Evolutionary conservation across 768 basidiomycete genomes (phyloP).

Genomic region (Bullera alba): DNA sequence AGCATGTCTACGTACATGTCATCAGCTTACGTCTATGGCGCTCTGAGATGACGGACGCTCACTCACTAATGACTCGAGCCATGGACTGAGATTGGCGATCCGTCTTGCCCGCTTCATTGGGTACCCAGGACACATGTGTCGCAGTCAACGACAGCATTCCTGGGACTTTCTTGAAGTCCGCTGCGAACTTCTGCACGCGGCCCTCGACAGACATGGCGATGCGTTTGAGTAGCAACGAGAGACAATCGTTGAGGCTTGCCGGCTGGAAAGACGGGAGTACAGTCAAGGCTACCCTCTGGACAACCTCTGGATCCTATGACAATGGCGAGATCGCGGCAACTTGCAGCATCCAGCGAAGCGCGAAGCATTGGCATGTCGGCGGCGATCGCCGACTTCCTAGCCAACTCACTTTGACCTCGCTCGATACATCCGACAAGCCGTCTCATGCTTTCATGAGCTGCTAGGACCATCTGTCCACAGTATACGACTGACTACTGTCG

Average conservation of each 20-base stretch:
- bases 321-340: not conserved
- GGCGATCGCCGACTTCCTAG: not conserved
- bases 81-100: slow-evolving; percentile 34
- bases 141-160: slow-evolving; percentile 23
- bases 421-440: too few relatives aligned
- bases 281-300: not conserved
- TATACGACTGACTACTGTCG: not conserved
- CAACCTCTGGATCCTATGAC: not conserved
- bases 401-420: too few relatives aligned
- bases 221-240: not conserved
- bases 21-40: not conserved
- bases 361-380: not conserved
- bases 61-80: slow-evolving; percentile 29
- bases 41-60: not conserved
- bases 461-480: not conserved
- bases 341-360: not conserved
- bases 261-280: not conserved
- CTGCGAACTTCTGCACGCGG: slow-evolving; percentile 1
- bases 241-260: not conserved
- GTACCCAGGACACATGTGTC: slow-evolving; percentile 35
- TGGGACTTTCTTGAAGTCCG: slow-evolving; percentile 34
- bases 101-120: slow-evolving; percentile 20
- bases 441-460: not conserved
- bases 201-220: not conserved
- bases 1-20: slow-evolving; percentile 39